Evolutionary conservation across 78 protist genomes (phyloP).

Genomic region (Ministeria vibrans): DNA sequence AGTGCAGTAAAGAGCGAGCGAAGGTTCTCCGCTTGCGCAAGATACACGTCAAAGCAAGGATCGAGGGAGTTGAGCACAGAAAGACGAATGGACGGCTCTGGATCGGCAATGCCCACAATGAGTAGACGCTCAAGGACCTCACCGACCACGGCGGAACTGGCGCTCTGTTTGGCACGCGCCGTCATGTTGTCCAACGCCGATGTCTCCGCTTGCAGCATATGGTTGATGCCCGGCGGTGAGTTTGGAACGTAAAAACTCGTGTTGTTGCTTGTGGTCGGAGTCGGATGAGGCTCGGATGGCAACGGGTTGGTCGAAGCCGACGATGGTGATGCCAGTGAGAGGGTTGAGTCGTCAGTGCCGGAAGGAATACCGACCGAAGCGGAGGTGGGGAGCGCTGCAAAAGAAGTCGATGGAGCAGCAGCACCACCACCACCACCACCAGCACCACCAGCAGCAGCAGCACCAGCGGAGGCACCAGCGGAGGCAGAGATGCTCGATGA

Average conservation of each 20-base stretch:
- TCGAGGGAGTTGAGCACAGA: slow-evolving; percentile 51
- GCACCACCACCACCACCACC: too few relatives aligned
- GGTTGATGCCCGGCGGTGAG: too few relatives aligned
- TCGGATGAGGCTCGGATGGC: neutral
- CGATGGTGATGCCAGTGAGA: too few relatives aligned
- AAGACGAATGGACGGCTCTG: slow-evolving; percentile 62
- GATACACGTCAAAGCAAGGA: slow-evolving; percentile 58
- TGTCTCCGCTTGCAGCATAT: too few relatives aligned
- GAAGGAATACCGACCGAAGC: too few relatives aligned
- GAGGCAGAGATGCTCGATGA: too few relatives aligned
- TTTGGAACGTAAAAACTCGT: neutral
- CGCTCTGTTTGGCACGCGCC: neutral
- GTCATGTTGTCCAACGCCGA: too few relatives aligned
- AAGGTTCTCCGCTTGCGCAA: slow-evolving; percentile 72
- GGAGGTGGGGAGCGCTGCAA: neutral
- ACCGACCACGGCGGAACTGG: slow-evolving; percentile 38
- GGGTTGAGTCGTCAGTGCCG: too few relatives aligned
- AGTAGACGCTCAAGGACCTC: slow-evolving; percentile 63
- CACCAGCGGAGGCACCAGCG: too few relatives aligned
- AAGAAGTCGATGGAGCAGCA: neutral
- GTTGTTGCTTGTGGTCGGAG: neutral
- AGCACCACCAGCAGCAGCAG: neutral
- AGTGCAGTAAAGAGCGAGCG: slow-evolving; percentile 53
- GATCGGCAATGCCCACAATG: slow-evolving; percentile 67
- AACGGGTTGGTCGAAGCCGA: slow-evolving; percentile 4